Base-by-base conservation (phyloP, 768 basidiomycete species). In the Mycena crocata region DNA sequence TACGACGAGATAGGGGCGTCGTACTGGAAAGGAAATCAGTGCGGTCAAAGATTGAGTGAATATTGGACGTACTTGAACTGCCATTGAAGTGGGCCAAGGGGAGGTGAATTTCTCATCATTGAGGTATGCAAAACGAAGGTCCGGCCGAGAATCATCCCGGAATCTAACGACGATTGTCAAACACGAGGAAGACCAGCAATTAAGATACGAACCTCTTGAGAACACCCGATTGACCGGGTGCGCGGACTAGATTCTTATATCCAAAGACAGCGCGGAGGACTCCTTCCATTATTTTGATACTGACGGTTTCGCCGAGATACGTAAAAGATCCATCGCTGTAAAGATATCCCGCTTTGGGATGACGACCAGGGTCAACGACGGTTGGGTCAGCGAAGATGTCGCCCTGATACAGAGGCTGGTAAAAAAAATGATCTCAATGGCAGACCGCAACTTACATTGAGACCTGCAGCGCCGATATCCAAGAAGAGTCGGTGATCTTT, bases 21-120 rank as follows among this genome's bases (percentile, higher is more conserved):
- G 48, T 67, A 67, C 66, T 67, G 30, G 26, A 5, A 54, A n/a
- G 3, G 23, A n/a, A 28, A 49, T 44, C 40, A 57, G 21, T 40
- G 2, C 17, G 9, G 21, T 2, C n/a, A n/a, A 1, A 15, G 0
- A 32, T 9, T 9, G 13, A 21, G 15, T 32, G n/a, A 48, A n/a
- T 2, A 14, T 31, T 9, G 31, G 26, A 14, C 81, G 58, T 74
- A 87, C 87, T 80, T 88, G 80, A 37, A 93, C 72, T 30, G 87
- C 78, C 84, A 94, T 79, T 2, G 88, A 87, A 9, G 84, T 86
- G 0, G 93, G 90, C 92, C 92, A 93, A 21, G 91, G 87, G 5
- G 81, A 81, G 14, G 85, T 79, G n/a, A 79, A 58, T 71, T 87
- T 84, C 1, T 81, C 75, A 1, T 74, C 71, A 62, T 87, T 84